Conservation (phyloP, 2,329 filamentous ascomycete species). For the Triangularia setosa region DNA sequence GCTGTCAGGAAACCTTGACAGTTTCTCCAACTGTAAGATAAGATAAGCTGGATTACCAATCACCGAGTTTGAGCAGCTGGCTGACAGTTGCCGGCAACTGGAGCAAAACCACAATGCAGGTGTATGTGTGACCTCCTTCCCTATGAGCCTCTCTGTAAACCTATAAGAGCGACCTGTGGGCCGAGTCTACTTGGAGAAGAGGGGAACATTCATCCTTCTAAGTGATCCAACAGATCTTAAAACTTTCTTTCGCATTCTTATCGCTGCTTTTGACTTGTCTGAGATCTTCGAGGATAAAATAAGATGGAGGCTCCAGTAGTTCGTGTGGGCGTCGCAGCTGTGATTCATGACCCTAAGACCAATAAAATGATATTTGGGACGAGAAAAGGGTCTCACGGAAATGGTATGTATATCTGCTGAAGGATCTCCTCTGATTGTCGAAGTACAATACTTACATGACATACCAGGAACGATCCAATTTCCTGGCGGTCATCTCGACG, state of each 20-base stretch:
- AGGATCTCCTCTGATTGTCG: background rate
- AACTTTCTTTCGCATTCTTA: background rate
- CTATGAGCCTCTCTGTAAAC: background rate
- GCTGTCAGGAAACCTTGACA: too few species aligned
- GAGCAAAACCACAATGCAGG: too few species aligned
- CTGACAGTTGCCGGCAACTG: too few species aligned
- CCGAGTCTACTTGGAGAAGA: background rate
- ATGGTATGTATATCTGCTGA: constrained; percentile 39
- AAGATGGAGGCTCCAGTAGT: constrained; percentile 27
- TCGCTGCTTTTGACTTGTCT: background rate
- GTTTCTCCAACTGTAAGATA: too few species aligned
- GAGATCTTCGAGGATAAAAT: background rate
- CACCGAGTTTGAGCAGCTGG: too few species aligned
- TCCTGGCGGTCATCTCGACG: constrained; percentile 73
- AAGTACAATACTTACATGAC: background rate
- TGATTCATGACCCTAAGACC: constrained; percentile 39
- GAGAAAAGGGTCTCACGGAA: constrained; percentile 46
- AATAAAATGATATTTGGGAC: constrained; percentile 46
- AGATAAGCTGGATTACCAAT: too few species aligned
- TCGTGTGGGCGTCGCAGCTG: constrained; percentile 46
- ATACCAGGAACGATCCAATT: constrained; percentile 48
- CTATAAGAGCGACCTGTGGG: background rate
- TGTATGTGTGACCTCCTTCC: too few species aligned
- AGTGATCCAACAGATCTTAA: background rate
- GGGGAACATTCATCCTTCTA: background rate